Conservation (phyloP, 495 filamentous ascomycete species). For the Aspergillus sclerotioniger region DNA sequence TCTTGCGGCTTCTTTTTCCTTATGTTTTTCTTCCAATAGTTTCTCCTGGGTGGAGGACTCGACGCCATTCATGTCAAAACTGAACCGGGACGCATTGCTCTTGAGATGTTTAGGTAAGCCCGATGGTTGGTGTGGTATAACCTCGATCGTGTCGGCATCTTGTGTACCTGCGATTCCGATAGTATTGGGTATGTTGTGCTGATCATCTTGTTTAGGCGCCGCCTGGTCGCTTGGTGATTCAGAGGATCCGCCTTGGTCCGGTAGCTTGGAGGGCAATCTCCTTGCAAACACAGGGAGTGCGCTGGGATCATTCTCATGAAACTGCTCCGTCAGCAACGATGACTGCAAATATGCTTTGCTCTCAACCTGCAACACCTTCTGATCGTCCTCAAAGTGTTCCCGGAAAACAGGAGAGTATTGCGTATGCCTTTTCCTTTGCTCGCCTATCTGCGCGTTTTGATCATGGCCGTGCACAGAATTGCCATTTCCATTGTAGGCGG, state of each 20-base stretch:
- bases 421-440: constrained; percentile 35
- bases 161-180: constrained; percentile 14
- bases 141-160: constrained; percentile 38
- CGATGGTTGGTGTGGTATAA: constrained; percentile 39
- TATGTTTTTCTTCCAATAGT: constrained; percentile 80
- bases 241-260: constrained; percentile 20
- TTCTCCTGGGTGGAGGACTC: constrained; percentile 78
- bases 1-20: constrained; percentile 60
- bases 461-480: background rate
- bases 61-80: constrained; percentile 81
- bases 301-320: constrained; percentile 31
- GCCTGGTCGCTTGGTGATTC: constrained; percentile 13
- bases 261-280: constrained; percentile 45
- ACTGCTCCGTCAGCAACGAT: constrained; percentile 38
- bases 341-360: constrained; percentile 50
- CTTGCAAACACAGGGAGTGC: constrained; percentile 52
- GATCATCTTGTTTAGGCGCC: constrained; percentile 13
- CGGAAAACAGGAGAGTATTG: constrained; percentile 64
- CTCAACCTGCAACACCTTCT: constrained; percentile 47
- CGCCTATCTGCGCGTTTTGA: constrained; percentile 6
- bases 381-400: constrained; percentile 67
- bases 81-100: constrained; percentile 85
- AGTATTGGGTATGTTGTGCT: constrained; percentile 5
- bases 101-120: constrained; percentile 71
- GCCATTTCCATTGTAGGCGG: constrained; percentile 8